phyloP scores from a whole-genome alignment of 257 asterid species.

The Solanum piurae region DNA sequence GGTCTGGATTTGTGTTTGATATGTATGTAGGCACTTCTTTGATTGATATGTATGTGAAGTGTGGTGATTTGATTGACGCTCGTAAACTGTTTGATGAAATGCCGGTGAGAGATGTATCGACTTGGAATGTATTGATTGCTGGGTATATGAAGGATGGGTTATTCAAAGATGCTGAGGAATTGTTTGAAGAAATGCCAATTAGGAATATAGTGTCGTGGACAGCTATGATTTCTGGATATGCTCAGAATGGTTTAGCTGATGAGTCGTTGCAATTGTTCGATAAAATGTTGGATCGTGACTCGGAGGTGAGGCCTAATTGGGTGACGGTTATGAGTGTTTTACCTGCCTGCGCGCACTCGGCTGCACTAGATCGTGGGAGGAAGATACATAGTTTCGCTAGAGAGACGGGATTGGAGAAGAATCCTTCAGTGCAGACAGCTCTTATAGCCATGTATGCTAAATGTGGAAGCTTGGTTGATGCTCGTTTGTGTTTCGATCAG shows the following conservation, averaged over 20 bases:
- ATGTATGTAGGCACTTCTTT: conserved; percentile 56
- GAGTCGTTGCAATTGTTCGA: conserved; percentile 54
- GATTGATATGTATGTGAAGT: conserved; percentile 70
- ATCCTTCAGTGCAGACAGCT: conserved; percentile 55
- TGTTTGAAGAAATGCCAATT: conserved; percentile 44
- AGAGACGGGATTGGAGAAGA: conserved; percentile 50
- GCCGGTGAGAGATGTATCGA: conserved; percentile 48
- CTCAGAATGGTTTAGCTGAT: conserved; percentile 63
- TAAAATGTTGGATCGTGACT: conserved; percentile 27
- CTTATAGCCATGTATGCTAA: conserved; percentile 76
- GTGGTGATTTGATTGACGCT: conserved; percentile 34
- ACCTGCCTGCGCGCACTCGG: conserved; percentile 65
- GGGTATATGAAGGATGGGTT: conserved; percentile 71
- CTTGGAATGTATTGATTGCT: conserved; percentile 66
- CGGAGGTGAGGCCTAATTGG: conserved; percentile 73
- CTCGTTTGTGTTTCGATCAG: conserved; percentile 45
- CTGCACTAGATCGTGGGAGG: conserved; percentile 56
- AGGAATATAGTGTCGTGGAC: conserved; percentile 79
- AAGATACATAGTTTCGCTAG: conserved; percentile 39
- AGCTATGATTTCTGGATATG: conserved; percentile 74
- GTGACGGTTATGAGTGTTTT: conserved; percentile 74
- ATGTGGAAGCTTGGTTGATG: conserved; percentile 68
- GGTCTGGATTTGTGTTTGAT: conserved; percentile 49
- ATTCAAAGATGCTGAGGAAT: conserved; percentile 30
- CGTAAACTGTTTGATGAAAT: conserved; percentile 60